Evolutionary conservation across 1,284 basidiomycete genomes (phyloP), one percentile per base, ranked within the genome.

Genomic region (Phellinidium pouzarii): DNA sequence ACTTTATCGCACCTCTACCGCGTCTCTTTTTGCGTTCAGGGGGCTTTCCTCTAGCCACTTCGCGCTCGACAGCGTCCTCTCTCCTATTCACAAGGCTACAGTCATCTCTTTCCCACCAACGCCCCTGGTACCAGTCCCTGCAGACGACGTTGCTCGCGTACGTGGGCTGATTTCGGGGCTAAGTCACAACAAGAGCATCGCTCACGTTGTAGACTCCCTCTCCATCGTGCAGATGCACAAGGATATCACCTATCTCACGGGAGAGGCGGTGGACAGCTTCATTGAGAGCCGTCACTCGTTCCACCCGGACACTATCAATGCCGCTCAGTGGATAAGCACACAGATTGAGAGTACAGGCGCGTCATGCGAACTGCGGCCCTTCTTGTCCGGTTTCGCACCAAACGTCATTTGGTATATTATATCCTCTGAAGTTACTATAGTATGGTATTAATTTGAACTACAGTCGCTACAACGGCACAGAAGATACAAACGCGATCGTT

Each of bases 221-320:
- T 88, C 79, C 44, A 64, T 81, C 31, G 64, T 76, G 4, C 76
- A 80, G 58, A 80, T 94, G 69, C 71, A 73, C 52, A 72, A 77
- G 43, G 84, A 90, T 65, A 76, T 93, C 41, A 77, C 81, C 45
- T 92, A 79, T 65, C 78, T 94, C 54, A 91, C 91, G 0, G 91
- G 91, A 52, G 91, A 94, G 67, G 37, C 51, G 82, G 84, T 58
- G 72, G 67, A 19, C 61, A 70, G 34, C 84, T 82, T 3, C 73
- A 87, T 93, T 56, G 62, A 80, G 27, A 84, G 82, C 1, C 75
- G 91, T 12, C 88, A 93, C 63, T 88, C 87, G 5, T 94, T 93
- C 68, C 74, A 84, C 0, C 59, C 70, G 1, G 90, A 87, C 3
- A 80, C 86, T 3, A 66, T 73, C 5, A 69, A 75, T 14, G 91